Conservation (phyloP, 345 rosid species). For the Linum lewisii region DNA sequence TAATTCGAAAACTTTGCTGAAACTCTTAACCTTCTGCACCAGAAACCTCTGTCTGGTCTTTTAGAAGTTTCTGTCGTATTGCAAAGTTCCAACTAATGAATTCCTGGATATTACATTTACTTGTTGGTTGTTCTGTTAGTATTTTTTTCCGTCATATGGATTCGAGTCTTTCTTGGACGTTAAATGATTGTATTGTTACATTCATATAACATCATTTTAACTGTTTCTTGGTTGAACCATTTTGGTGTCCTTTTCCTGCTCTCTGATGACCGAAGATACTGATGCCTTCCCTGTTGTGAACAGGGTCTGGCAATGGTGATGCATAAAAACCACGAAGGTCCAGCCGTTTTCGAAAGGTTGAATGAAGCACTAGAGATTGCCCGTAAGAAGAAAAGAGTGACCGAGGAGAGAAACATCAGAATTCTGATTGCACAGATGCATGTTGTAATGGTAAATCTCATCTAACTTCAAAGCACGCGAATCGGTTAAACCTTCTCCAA, state of each 20-base stretch:
- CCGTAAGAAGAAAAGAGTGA: slow-evolving; percentile 38
- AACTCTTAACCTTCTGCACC: too few species aligned
- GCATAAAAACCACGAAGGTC: slow-evolving; percentile 75
- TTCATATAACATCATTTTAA: too few species aligned
- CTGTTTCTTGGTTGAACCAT: not conserved
- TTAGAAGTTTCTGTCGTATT: too few species aligned
- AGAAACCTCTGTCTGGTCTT: too few species aligned
- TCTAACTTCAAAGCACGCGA: not conserved
- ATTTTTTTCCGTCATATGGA: too few species aligned
- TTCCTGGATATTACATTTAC: too few species aligned
- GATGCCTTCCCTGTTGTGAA: not conserved
- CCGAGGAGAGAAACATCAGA: slow-evolving; percentile 79
- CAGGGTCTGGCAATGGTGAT: slow-evolving; percentile 90
- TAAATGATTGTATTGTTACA: too few species aligned
- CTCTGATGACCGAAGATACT: not conserved
- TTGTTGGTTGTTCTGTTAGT: too few species aligned
- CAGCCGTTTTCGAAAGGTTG: slow-evolving; percentile 76
- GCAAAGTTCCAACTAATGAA: too few species aligned
- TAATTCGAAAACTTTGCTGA: too few species aligned
- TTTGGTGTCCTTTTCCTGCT: not conserved
- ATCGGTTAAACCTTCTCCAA: not conserved
- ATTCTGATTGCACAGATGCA: slow-evolving; percentile 83
- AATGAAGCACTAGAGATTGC: slow-evolving; percentile 58
- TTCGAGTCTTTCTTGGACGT: too few species aligned
- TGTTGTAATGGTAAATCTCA: slow-evolving; percentile 47